Evolutionary conservation across 1,284 basidiomycete genomes (phyloP).

Genomic region (Mycosarcoma maydis): DNA sequence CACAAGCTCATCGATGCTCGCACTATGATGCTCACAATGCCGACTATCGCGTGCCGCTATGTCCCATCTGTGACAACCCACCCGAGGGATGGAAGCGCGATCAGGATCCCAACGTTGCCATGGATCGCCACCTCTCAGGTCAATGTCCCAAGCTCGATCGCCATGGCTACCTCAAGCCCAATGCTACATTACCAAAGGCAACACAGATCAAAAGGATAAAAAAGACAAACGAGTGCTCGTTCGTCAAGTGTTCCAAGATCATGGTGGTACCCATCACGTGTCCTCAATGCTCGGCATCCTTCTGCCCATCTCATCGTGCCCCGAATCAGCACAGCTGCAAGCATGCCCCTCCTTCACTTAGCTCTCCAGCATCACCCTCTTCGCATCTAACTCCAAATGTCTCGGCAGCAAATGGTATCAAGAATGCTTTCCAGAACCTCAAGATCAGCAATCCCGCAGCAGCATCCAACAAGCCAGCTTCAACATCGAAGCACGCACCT

Average conservation of each 20-base stretch:
- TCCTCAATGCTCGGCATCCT: constrained; percentile 40
- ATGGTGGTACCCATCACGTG: constrained; percentile 61
- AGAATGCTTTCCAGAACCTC: constrained; percentile 34
- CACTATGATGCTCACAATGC: constrained; percentile 12
- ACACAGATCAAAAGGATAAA: constrained; percentile 36
- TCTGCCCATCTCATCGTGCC: constrained; percentile 59
- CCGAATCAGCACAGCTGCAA: constrained; percentile 53
- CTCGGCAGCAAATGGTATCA: constrained; percentile 18
- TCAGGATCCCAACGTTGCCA: constrained; percentile 60
- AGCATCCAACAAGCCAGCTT: background rate
- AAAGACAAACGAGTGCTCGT: constrained; percentile 52
- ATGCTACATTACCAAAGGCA: constrained; percentile 1
- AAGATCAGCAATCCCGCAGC: constrained; percentile 23
- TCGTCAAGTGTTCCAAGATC: constrained; percentile 53
- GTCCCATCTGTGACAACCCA: constrained; percentile 58
- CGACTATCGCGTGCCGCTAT: constrained; percentile 56
- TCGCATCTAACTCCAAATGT: constrained; percentile 5
- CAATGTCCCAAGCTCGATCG: constrained; percentile 48
- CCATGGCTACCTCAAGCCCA: constrained; percentile 28
- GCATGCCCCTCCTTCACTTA: constrained; percentile 16
- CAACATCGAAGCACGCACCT: constrained; percentile 2
- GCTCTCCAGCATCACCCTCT: constrained; percentile 24
- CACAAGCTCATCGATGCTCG: constrained; percentile 41
- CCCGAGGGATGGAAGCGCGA: constrained; percentile 54
- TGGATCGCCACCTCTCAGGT: constrained; percentile 55